Base-by-base conservation (phyloP, 495 filamentous ascomycete species). In the Penicillium chermesinum region DNA sequence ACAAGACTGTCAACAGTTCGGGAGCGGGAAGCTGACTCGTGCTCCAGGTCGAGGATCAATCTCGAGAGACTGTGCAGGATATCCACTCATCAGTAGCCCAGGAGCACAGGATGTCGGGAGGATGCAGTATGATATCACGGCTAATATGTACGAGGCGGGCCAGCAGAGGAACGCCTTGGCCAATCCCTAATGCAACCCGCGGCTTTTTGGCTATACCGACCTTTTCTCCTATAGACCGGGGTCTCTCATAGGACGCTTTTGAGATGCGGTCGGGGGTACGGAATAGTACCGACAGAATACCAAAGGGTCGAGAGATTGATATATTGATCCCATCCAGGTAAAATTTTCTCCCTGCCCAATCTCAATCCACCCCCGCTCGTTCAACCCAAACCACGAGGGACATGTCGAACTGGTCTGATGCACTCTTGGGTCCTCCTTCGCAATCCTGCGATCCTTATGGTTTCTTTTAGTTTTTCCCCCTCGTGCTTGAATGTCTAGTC, bases 331-430 rank as follows among this genome's bases (percentile, higher is more conserved):
- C 35, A 37, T 37, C 15, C 35, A 3, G 35, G 4, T n/a, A n/a
- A n/a, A n/a, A n/a, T n/a, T n/a, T n/a, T n/a, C n/a, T n/a, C 6
- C 15, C 35, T 37, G 35, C 35, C 35, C 15, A n/a, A 37, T n/a
- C 35, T 37, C n/a, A 33, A 27, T 35, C 18, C 17, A 42, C 18
- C 53, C 58, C 58, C 55, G 41, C 55, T 53, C 49, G 55, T 58
- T 58, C 58, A 34, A 60, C 42, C 9, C 27, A 30, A 45, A 46
- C 57, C 56, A 62, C 57, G 59, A 59, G 59, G 59, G 17, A 37
- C 41, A 48, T 57, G 52, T 59, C 19, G 50, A 57, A 62, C 49
- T 25, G 41, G 48, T 22, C 10, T 50, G 13, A 9, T 50, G 37
- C 20, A 4, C 20, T 30, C 30, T 39, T 22, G 18, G 10, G 18